These are phyloP conservation scores for Paxillus rubicundulus DNA, from an alignment of 768 basidiomycete genomes.

Conservation along the genomic window DNA sequence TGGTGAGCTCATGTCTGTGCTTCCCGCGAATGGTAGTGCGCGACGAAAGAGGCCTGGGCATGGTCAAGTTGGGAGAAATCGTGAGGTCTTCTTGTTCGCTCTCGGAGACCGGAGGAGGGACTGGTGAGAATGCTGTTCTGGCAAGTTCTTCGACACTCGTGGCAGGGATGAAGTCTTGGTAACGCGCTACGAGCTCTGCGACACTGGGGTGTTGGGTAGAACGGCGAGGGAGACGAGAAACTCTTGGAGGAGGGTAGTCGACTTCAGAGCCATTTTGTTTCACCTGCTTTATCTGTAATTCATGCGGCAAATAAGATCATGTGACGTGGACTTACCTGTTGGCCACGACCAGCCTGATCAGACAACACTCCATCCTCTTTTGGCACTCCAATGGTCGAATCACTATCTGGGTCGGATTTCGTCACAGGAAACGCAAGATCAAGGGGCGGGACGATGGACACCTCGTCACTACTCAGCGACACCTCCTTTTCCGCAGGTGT, in stretches of 20 bases:
- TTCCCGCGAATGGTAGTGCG: conserved; percentile 46
- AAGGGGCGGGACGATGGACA: conserved; percentile 4
- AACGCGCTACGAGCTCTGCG: conserved; percentile 81
- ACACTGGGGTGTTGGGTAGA: conserved; percentile 60
- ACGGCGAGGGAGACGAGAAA: conserved; percentile 66
- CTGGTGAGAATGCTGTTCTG: conserved; percentile 66
- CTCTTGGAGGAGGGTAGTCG: conserved; percentile 28
- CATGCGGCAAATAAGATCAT: conserved; percentile 8
- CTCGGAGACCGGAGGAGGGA: conserved; percentile 59
- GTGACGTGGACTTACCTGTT: conserved; percentile 27
- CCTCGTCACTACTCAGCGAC: conserved; percentile 14
- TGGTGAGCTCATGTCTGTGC: conserved; percentile 44
- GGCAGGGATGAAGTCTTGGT: conserved; percentile 73
- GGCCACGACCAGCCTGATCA: conserved; percentile 15
- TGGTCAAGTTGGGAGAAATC: conserved; percentile 18
- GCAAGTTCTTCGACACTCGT: conserved; percentile 70
- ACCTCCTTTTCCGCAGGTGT: conserved; percentile 19
- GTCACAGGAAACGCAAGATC: conserved; percentile 12
- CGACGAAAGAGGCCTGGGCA: conserved; percentile 22
- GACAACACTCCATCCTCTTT: conserved; percentile 25
- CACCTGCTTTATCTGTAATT: conserved; percentile 18
- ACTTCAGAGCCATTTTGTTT: conserved; percentile 20
- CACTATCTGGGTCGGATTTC: conserved; percentile 72
- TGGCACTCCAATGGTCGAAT: conserved; percentile 76
- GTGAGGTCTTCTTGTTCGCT: conserved; percentile 69